These are phyloP conservation scores for Taiozyma onychis DNA, from an alignment of 1,139 yeast genomes.

Conservation along the genomic window DNA sequence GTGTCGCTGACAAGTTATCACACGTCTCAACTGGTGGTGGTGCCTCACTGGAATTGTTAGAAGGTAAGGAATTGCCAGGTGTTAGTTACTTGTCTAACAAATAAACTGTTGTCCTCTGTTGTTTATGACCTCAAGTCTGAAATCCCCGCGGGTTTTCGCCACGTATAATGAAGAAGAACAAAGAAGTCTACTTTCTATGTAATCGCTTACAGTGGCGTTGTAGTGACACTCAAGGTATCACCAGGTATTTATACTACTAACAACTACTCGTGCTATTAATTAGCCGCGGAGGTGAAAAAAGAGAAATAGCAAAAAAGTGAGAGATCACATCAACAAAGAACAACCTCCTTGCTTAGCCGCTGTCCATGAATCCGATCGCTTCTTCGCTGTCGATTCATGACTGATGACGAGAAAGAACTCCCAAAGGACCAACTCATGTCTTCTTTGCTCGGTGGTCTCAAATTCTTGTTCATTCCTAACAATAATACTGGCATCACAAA, in stretches of 20 bases:
- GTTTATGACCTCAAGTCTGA: not conserved
- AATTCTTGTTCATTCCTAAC: slow-evolving; percentile 18
- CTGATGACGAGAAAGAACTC: not conserved
- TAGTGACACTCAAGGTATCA: too few species aligned
- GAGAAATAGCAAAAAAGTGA: not conserved
- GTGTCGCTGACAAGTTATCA: slow-evolving; percentile 89
- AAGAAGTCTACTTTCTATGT: not conserved
- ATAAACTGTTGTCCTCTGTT: slow-evolving; percentile 22
- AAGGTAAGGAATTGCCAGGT: slow-evolving; percentile 98
- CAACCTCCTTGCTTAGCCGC: too few species aligned
- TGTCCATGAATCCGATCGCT: not conserved
- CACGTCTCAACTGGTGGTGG: slow-evolving; percentile 99
- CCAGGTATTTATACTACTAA: too few species aligned
- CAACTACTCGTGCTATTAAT: too few species aligned
- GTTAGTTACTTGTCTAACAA: slow-evolving; percentile 83
- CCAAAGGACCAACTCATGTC: slow-evolving; percentile 4
- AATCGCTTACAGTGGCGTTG: not conserved
- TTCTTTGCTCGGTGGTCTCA: slow-evolving; percentile 9
- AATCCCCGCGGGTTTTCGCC: not conserved
- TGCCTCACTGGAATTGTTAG: slow-evolving; percentile 95
- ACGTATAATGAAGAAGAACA: not conserved
- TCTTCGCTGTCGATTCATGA: not conserved
- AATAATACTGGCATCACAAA: slow-evolving; percentile 13
- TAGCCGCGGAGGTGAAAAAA: not conserved
- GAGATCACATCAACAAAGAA: not conserved